Conservation (phyloP, 768 basidiomycete genomes). For the Boletus sp. region DNA sequence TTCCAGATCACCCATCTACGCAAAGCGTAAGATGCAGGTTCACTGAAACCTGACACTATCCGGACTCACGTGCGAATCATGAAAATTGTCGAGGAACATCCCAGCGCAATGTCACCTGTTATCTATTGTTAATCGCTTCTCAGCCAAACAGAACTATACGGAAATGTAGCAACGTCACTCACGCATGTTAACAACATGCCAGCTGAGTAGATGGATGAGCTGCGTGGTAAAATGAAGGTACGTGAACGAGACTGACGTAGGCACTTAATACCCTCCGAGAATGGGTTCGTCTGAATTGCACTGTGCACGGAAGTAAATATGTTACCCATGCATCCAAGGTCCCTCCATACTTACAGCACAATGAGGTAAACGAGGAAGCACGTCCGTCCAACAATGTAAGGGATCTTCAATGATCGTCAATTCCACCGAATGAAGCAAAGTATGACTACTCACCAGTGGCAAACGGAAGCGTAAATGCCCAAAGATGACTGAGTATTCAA, state of each 20-base stretch:
- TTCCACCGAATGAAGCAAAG: not conserved
- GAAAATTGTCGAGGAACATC: conserved; percentile 22
- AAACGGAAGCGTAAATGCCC: conserved; percentile 14
- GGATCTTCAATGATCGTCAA: conserved; percentile 11
- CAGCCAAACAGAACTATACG: not conserved
- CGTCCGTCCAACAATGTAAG: conserved; percentile 23
- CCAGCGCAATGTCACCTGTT: conserved; percentile 4
- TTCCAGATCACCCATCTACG: conserved; percentile 29
- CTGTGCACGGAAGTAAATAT: conserved; percentile 3
- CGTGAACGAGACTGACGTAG: conserved; percentile 13
- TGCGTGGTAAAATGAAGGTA: not conserved
- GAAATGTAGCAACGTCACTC: not conserved
- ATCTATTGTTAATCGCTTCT: conserved; percentile 1
- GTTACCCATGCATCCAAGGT: too few species aligned
- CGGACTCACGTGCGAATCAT: conserved; percentile 25
- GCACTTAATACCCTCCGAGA: not conserved
- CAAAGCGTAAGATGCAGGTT: not conserved
- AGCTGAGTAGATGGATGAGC: conserved; percentile 9
- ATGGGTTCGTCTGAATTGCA: not conserved
- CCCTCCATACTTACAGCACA: conserved; percentile 8
- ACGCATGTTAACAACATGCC: not conserved
- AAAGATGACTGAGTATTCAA: conserved; percentile 19
- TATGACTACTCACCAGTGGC: conserved; percentile 18
- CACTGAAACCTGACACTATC: not conserved
- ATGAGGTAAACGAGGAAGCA: conserved; percentile 11